Percentiles rank a stretch among this genome's conserved stretches.
phyloP scores from a whole-genome alignment of 108 stramenopile species.

The Asterionellopsis glacialis region DNA sequence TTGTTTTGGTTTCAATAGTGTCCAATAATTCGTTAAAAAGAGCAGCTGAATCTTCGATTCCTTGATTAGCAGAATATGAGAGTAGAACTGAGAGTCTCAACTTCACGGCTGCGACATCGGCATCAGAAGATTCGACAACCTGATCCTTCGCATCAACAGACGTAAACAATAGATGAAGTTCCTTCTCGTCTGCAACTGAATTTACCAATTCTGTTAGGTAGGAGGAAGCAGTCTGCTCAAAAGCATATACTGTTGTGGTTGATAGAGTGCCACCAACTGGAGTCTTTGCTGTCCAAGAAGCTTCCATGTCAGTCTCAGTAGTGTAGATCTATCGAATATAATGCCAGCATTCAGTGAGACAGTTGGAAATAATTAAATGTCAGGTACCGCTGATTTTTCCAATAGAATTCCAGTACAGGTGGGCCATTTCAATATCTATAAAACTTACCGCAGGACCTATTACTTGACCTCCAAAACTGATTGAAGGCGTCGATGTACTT shows the following conservation, averaged over 20 bases:
- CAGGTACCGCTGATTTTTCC: too few species aligned
- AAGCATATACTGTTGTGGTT: neutral
- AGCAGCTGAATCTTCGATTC: neutral
- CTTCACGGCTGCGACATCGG: neutral
- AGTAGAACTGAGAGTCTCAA: neutral
- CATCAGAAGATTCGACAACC: neutral
- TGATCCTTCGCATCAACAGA: neutral
- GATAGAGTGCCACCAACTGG: neutral
- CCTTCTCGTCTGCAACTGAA: neutral
- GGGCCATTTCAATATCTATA: too few species aligned
- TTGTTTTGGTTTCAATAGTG: neutral
- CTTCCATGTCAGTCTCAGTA: neutral
- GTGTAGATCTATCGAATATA: conserved; percentile 1
- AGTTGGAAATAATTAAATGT: too few species aligned
- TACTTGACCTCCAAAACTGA: too few species aligned
- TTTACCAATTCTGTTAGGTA: neutral
- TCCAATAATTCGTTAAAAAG: neutral
- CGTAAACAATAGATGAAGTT: neutral
- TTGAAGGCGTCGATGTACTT: too few species aligned
- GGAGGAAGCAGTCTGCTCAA: neutral
- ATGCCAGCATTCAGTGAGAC: too few species aligned
- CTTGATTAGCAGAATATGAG: neutral
- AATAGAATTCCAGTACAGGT: too few species aligned
- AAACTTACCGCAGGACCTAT: too few species aligned
- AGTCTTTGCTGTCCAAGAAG: neutral